Percentiles rank a stretch among this genome's conserved stretches.
Evolutionary conservation across 2,329 filamentous ascomycete species (phyloP).

Genomic region (Grosmannia clavigera): DNA sequence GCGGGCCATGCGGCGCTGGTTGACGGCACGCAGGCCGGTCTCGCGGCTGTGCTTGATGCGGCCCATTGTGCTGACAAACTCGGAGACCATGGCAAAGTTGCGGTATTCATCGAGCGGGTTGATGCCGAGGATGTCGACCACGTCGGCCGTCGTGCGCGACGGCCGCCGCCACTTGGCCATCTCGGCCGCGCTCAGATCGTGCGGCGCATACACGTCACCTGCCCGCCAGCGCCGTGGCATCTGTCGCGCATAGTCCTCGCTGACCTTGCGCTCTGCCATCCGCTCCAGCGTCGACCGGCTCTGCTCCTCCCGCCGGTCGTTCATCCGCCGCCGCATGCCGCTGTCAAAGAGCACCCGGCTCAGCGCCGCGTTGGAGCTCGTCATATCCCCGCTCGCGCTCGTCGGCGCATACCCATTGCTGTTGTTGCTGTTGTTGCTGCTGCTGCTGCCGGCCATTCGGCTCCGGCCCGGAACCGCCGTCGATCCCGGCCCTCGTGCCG

Average conservation of each 20-base stretch:
- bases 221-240: slow-evolving; percentile 57
- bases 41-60: slow-evolving; percentile 65
- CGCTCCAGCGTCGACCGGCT: slow-evolving; percentile 23
- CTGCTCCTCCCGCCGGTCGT: slow-evolving; percentile 4
- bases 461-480: too few species aligned
- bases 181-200: slow-evolving; percentile 69
- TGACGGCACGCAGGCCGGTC: slow-evolving; percentile 74
- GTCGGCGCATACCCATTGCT: background rate
- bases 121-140: slow-evolving; percentile 67
- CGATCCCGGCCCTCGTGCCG: too few species aligned
- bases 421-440: background rate
- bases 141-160: slow-evolving; percentile 47
- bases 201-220: slow-evolving; percentile 84
- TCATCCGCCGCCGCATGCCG: slow-evolving; percentile 7
- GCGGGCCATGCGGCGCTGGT: slow-evolving; percentile 88
- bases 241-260: slow-evolving; percentile 46
- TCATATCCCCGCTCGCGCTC: too few species aligned
- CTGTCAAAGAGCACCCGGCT: slow-evolving; percentile 10
- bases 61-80: slow-evolving; percentile 76
- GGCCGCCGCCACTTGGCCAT: slow-evolving; percentile 65
- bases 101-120: slow-evolving; percentile 80
- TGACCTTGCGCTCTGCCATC: slow-evolving; percentile 26
- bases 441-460: background rate
- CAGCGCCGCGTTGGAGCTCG: slow-evolving; percentile 6
- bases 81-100: slow-evolving; percentile 85